phyloP scores from a whole-genome alignment of 2,329 filamentous ascomycete genomes.

The Cercospora sesami region DNA sequence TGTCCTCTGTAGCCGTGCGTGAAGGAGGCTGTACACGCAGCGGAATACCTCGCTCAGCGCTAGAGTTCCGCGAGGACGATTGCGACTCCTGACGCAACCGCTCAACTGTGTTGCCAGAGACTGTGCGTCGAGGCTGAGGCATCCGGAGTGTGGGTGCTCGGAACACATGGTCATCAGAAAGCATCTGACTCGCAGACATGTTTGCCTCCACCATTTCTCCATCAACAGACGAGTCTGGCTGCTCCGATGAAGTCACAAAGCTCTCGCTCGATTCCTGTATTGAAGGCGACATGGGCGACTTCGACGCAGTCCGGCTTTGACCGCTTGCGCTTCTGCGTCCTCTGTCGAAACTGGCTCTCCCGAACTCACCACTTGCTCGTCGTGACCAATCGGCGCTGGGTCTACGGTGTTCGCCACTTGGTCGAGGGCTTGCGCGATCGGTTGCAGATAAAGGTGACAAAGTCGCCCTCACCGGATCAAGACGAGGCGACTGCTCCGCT shows the following conservation, averaged over 20 bases:
- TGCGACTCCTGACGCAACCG: conserved; percentile 38
- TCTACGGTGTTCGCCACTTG: conserved; percentile 47
- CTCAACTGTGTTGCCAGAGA: conserved; percentile 30
- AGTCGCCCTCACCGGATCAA: conserved; percentile 47
- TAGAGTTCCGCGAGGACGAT: conserved; percentile 40
- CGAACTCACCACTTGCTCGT: conserved; percentile 36
- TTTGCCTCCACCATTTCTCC: conserved; percentile 24
- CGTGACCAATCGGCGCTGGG: conserved; percentile 42
- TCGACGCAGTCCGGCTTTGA: conserved; percentile 53
- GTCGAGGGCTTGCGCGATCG: conserved; percentile 41
- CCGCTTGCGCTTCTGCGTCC: conserved; percentile 64
- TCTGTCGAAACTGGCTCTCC: conserved; percentile 41
- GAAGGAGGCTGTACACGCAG: conserved; percentile 34
- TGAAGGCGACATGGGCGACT: conserved; percentile 51
- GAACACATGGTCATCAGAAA: conserved; percentile 85
- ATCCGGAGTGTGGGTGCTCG: conserved; percentile 67
- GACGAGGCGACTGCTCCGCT: conserved; percentile 25
- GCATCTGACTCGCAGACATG: conserved; percentile 83
- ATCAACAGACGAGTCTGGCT: conserved; percentile 28
- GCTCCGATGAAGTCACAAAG: conserved; percentile 50
- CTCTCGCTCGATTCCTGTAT: conserved; percentile 70
- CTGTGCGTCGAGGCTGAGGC: conserved; percentile 27
- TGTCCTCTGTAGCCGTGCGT: conserved; percentile 32
- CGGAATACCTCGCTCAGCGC: conserved; percentile 31
- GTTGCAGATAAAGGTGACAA: conserved; percentile 44